Conservation (phyloP, 176 grass and related monocot species). For the Poa annua region DNA sequence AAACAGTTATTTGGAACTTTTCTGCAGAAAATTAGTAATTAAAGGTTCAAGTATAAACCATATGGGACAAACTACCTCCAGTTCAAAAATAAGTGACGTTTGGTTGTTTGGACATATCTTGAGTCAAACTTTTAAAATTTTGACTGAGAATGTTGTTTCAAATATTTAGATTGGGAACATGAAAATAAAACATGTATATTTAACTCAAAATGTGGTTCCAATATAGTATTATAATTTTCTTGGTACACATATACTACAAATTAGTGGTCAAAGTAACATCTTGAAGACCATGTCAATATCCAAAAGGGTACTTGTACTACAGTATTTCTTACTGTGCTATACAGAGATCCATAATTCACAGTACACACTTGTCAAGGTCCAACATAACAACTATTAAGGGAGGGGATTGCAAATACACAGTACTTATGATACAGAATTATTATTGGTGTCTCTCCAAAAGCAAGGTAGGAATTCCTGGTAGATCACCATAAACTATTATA, state of each 20-base stretch:
- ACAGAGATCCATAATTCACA: background rate
- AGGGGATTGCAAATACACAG: background rate
- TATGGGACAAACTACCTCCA: constrained; percentile 26
- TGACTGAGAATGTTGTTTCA: background rate
- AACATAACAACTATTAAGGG: background rate
- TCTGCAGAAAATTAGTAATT: background rate
- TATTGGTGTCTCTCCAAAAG: background rate
- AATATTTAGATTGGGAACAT: constrained; percentile 11
- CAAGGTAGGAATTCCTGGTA: constrained; percentile 21
- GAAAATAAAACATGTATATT: constrained; percentile 8
- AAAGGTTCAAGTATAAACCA: constrained; percentile 15
- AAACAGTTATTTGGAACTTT: constrained; percentile 23
- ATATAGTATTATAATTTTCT: background rate
- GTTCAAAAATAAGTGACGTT: constrained; percentile 1
- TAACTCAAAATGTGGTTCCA: constrained; percentile 12
- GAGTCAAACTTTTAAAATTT: background rate
- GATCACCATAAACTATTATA: constrained; percentile 27
- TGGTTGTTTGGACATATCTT: constrained; percentile 1
- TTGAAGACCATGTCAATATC: constrained; percentile 16
- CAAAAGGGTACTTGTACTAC: constrained; percentile 11
- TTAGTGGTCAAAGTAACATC: background rate
- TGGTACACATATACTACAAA: background rate
- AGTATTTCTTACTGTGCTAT: background rate
- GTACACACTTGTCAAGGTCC: background rate
- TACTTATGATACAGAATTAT: background rate